Percentiles rank a stretch among this genome's conserved stretches.
Evolutionary conservation across 2,329 filamentous ascomycete species (phyloP).

Genomic region (Fusarium sp.): DNA sequence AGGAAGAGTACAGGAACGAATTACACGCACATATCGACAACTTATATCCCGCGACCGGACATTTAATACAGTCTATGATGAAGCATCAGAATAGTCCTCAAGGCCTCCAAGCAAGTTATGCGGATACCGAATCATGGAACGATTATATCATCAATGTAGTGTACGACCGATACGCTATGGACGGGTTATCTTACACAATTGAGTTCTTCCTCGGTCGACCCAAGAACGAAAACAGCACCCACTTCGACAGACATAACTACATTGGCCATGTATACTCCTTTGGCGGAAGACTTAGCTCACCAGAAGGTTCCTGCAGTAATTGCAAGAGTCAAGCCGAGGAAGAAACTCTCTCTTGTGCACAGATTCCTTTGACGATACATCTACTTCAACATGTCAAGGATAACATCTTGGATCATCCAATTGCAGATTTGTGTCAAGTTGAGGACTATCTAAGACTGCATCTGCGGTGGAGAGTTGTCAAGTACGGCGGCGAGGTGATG

Average conservation of each 20-base stretch:
- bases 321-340: background rate
- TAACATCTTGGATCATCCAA: accelerated
- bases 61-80: background rate
- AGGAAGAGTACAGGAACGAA: background rate
- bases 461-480: background rate
- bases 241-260: background rate
- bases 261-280: background rate
- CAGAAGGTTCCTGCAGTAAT: background rate
- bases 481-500: background rate
- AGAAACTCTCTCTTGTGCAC: background rate
- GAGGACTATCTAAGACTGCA: background rate
- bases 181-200: background rate
- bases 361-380: background rate
- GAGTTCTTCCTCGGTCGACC: background rate
- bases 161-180: background rate
- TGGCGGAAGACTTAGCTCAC: background rate
- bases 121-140: background rate
- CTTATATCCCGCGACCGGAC: background rate
- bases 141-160: background rate
- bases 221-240: background rate
- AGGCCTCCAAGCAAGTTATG: accelerated
- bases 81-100: accelerated
- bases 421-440: accelerated
- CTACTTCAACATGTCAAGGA: background rate
- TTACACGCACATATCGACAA: background rate